Conservation (phyloP, 257 asterid species). For the Phtheirospermum japonicum region DNA sequence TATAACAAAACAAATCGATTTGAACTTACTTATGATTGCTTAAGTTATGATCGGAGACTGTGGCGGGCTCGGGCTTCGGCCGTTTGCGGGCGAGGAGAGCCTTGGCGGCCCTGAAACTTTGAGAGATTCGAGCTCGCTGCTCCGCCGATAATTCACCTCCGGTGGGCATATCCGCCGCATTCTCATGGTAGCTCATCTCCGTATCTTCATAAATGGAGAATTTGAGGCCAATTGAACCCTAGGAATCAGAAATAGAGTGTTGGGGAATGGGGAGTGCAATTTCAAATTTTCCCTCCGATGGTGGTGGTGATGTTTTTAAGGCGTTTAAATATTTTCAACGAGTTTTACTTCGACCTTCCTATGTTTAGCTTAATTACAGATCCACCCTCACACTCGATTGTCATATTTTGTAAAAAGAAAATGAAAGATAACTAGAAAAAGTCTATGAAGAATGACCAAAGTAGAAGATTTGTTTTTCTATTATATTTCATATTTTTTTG, state of each 20-base stretch:
- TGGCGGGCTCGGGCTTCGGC: conserved; percentile 32
- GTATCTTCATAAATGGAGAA: conserved; percentile 18
- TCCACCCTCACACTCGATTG: no score
- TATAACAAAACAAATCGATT: background rate
- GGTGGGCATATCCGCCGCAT: conserved; percentile 33
- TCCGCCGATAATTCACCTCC: conserved; percentile 69
- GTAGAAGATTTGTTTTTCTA: no score
- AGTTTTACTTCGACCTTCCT: no score
- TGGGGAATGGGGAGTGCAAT: background rate
- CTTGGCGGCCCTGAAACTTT: conserved; percentile 77
- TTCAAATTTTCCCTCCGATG: conserved; percentile 28
- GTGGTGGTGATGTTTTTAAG: background rate
- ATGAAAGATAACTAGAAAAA: no score
- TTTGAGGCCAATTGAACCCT: conserved; percentile 22
- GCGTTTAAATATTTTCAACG: background rate
- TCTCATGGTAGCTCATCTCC: conserved; percentile 59
- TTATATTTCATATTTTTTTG: no score
- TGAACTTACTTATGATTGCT: conserved; percentile 36
- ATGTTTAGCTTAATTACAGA: no score
- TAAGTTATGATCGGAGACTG: conserved; percentile 14
- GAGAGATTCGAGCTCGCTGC: conserved; percentile 80
- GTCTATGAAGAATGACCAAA: no score
- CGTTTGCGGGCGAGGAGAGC: conserved; percentile 78
- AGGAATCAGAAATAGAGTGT: conserved; percentile 1
- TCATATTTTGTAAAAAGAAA: no score